Percentiles rank a stretch among this genome's conserved stretches.
Conservation (phyloP, 2,329 filamentous ascomycete species). For the Nigrospora osmanthi region DNA sequence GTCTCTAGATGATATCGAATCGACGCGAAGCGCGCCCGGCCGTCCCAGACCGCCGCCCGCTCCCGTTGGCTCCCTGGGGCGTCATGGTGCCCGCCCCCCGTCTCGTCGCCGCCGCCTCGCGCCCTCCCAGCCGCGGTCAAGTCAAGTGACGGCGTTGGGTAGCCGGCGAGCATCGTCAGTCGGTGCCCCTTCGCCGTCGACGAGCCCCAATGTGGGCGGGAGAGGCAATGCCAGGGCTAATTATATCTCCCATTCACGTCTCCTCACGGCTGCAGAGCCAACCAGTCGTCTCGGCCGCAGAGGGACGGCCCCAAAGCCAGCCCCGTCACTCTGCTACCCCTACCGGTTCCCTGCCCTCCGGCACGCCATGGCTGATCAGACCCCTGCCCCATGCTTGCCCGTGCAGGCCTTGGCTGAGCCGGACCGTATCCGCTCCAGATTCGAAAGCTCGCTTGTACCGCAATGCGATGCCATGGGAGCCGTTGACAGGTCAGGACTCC, state of each 20-base stretch:
- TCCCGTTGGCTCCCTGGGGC: too few relatives aligned
- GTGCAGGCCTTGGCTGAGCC: slow-evolving; percentile 30
- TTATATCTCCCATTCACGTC: slow-evolving; percentile 27
- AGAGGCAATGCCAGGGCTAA: slow-evolving; percentile 21
- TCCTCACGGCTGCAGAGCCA: slow-evolving; percentile 19
- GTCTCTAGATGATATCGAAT: too few relatives aligned
- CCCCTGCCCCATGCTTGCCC: slow-evolving; percentile 23
- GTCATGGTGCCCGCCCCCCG: too few relatives aligned
- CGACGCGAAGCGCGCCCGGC: too few relatives aligned
- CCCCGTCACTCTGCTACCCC: slow-evolving; percentile 23
- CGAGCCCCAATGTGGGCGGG: too few relatives aligned
- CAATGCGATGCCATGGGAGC: slow-evolving; percentile 28
- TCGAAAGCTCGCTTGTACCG: slow-evolving; percentile 26
- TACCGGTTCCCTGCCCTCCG: slow-evolving; percentile 23
- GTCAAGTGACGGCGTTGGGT: too few relatives aligned
- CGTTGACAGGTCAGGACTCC: slow-evolving; percentile 33
- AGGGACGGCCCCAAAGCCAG: slow-evolving; percentile 14
- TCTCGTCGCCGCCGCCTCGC: too few relatives aligned
- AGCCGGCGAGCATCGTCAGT: too few relatives aligned
- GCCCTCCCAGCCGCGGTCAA: too few relatives aligned
- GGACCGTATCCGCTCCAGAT: slow-evolving; percentile 37
- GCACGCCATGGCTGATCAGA: slow-evolving; percentile 28
- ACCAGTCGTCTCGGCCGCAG: slow-evolving; percentile 17
- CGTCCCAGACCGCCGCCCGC: too few relatives aligned
- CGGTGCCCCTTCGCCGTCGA: too few relatives aligned